phyloP scores from a whole-genome alignment of 805 yeast genomes.

The Zygosaccharomyces pseudorouxii region DNA sequence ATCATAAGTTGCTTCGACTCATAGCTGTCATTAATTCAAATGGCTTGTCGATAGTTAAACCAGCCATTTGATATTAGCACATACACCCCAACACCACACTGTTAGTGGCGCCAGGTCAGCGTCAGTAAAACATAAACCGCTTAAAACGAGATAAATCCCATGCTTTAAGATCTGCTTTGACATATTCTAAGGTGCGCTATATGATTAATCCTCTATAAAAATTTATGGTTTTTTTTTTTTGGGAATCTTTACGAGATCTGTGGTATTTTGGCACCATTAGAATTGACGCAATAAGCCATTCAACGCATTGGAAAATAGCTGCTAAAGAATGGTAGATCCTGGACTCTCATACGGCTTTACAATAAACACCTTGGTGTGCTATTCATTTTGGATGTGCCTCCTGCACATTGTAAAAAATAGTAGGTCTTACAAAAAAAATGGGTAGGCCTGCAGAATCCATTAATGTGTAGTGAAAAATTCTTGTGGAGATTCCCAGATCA shows the following conservation, averaged over 20 bases:
- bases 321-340: neutral
- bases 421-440: neutral
- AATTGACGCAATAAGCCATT: neutral
- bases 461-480: neutral
- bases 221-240: neutral
- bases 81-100: neutral
- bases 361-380: neutral
- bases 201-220: neutral
- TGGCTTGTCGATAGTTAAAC: slow-evolving; percentile 1
- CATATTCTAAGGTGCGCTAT: neutral
- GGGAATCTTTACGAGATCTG: neutral
- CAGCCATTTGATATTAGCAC: slow-evolving; percentile 3
- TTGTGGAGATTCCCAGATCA: neutral
- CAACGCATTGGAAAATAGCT: neutral
- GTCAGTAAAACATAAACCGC: neutral
- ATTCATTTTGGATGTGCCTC: neutral
- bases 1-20: neutral
- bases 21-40: neutral
- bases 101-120: neutral
- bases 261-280: neutral
- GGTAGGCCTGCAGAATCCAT: neutral
- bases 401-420: neutral
- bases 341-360: neutral
- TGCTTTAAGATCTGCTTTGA: neutral
- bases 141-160: neutral